Conservation (phyloP, 1,139 yeast species). For the Blastobotrys ciferrii region DNA sequence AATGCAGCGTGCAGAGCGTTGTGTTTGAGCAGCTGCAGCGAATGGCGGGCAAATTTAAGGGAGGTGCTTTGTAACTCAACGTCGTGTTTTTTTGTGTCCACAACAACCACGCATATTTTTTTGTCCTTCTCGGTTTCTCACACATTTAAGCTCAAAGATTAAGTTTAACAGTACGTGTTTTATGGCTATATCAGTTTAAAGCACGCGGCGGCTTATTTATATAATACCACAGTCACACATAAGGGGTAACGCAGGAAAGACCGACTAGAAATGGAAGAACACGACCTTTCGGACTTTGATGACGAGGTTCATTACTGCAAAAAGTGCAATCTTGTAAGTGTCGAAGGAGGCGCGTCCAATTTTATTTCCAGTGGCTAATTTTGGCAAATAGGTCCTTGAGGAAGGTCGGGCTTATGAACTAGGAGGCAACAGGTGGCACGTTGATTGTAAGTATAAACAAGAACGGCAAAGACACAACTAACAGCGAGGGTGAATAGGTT, state of each 20-base stretch:
- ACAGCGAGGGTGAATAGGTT: constrained; percentile 35
- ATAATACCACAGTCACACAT: background rate
- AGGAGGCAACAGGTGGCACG: constrained; percentile 96
- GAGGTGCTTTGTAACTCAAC: too few relatives aligned
- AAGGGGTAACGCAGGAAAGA: background rate
- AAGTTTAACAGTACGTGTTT: background rate
- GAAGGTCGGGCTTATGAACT: constrained; percentile 45
- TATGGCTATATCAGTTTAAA: background rate
- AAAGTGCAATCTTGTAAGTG: constrained; percentile 34
- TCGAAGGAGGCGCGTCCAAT: background rate
- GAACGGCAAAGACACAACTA: background rate
- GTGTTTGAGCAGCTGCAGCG: too few relatives aligned
- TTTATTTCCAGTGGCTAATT: background rate
- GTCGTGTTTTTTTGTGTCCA: too few relatives aligned
- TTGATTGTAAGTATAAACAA: constrained; percentile 65
- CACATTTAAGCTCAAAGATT: background rate
- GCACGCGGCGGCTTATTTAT: background rate
- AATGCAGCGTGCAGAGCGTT: too few relatives aligned
- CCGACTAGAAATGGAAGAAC: constrained; percentile 6
- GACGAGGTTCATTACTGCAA: constrained; percentile 38
- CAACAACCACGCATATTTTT: too few relatives aligned
- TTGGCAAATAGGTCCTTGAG: constrained; percentile 32
- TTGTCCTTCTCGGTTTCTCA: too few relatives aligned
- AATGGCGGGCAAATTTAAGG: too few relatives aligned
- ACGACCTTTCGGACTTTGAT: constrained; percentile 22